Evolutionary conservation across 768 basidiomycete species (phyloP).

Genomic region (Hirschioporus abietinus): DNA sequence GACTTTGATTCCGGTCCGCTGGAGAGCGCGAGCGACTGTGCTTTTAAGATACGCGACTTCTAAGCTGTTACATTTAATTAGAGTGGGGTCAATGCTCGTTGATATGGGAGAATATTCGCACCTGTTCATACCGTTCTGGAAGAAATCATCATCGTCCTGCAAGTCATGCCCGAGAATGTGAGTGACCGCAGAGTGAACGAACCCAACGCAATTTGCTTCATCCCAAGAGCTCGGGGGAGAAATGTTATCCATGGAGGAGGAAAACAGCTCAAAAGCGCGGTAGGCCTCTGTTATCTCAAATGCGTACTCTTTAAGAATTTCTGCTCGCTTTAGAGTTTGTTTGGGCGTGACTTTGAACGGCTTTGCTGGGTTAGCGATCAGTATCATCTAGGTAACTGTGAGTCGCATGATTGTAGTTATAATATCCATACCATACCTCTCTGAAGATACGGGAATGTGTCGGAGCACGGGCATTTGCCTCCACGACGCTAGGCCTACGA

Average conservation of each 20-base stretch:
- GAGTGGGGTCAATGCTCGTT: neutral
- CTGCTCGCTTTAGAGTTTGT: slow-evolving; percentile 31
- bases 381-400: slow-evolving; percentile 10
- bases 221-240: slow-evolving; percentile 17
- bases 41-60: slow-evolving; percentile 33
- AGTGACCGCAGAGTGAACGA: slow-evolving; percentile 28
- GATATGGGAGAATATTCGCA: neutral
- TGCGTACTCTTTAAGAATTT: slow-evolving; percentile 24
- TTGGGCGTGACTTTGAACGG: slow-evolving; percentile 41
- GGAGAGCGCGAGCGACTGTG: slow-evolving; percentile 20
- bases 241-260: neutral
- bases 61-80: slow-evolving; percentile 19
- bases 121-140: slow-evolving; percentile 27
- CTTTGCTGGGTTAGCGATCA: slow-evolving; percentile 31
- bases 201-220: slow-evolving; percentile 17
- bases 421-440: slow-evolving; percentile 2
- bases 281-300: neutral
- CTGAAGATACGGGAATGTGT: slow-evolving; percentile 13
- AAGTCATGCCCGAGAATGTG: slow-evolving; percentile 24
- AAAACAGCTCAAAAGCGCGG: neutral
- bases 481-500: slow-evolving; percentile 5
- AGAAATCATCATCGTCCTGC: slow-evolving; percentile 28
- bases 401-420: neutral
- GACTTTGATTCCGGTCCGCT: slow-evolving; percentile 14
- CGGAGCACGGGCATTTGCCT: slow-evolving; percentile 10